Conservation (phyloP, 108 stramenopile species). For the Epipyxis sp. region DNA sequence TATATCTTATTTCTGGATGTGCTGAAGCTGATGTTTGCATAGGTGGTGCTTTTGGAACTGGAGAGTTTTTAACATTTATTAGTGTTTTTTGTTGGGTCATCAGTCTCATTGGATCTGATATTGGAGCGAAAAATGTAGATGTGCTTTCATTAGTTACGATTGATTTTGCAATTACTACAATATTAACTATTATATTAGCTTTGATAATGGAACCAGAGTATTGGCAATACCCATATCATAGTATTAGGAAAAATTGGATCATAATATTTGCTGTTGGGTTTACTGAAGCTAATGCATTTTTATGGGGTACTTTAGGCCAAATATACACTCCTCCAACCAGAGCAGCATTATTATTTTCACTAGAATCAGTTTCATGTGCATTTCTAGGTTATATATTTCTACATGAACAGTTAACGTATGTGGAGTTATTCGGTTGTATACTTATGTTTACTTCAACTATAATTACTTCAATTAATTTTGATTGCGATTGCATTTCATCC, state of each 20-base stretch:
- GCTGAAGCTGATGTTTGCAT: not conserved
- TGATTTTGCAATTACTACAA: slow-evolving; percentile 13
- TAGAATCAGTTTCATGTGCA: not conserved
- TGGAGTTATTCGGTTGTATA: slow-evolving; percentile 10
- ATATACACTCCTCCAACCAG: slow-evolving; percentile 24
- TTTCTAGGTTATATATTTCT: not conserved
- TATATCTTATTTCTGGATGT: slow-evolving; percentile 27
- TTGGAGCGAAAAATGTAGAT: slow-evolving; percentile 8
- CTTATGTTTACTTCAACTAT: slow-evolving; percentile 17
- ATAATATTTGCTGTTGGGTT: slow-evolving; percentile 2
- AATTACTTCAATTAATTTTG: too few species aligned
- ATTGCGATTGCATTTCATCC: too few species aligned
- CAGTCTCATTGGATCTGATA: not conserved
- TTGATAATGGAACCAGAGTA: not conserved
- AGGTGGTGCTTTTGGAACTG: not conserved
- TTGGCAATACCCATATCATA: not conserved
- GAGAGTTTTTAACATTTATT: slow-evolving; percentile 18
- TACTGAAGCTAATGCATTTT: not conserved
- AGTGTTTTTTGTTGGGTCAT: not conserved
- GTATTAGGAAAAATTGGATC: not conserved
- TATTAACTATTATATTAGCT: not conserved
- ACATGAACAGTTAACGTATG: not conserved
- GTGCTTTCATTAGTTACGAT: not conserved
- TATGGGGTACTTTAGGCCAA: slow-evolving; percentile 20
- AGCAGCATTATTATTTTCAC: not conserved